Conservation (phyloP, 1,284 basidiomycete genomes). For the Pseudozyma sp. region DNA sequence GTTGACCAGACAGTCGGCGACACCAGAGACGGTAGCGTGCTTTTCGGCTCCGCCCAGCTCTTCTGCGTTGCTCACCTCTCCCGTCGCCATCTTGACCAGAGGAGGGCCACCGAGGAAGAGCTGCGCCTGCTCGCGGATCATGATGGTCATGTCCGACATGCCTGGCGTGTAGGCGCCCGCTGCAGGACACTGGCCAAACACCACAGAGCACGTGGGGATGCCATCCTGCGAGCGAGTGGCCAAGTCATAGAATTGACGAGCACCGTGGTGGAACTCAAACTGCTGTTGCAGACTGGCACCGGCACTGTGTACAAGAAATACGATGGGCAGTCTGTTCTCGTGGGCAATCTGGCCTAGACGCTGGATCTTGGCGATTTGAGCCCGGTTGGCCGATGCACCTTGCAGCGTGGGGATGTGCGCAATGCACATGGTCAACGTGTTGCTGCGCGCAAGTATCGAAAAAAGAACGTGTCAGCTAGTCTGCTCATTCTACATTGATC, state of each 20-base stretch:
- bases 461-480: neutral
- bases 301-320: constrained; percentile 6
- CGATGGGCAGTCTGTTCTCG: constrained; percentile 4
- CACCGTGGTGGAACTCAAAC: constrained; percentile 7
- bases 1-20: constrained; percentile 5
- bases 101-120: constrained; percentile 6
- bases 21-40: constrained; percentile 3
- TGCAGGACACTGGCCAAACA: constrained; percentile 8
- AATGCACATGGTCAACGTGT: constrained; percentile 8
- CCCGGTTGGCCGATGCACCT: constrained; percentile 6
- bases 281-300: constrained; percentile 6
- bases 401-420: constrained; percentile 7
- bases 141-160: constrained; percentile 10
- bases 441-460: neutral
- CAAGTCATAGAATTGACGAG: constrained; percentile 5
- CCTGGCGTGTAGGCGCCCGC: constrained; percentile 6
- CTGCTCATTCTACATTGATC: neutral
- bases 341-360: constrained; percentile 7
- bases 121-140: constrained; percentile 6
- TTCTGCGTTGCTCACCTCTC: constrained; percentile 1
- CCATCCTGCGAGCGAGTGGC: constrained; percentile 5
- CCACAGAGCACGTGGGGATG: constrained; percentile 4
- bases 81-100: constrained; percentile 8
- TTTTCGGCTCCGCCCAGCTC: constrained; percentile 9
- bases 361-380: constrained; percentile 7